Evolutionary conservation across 768 basidiomycete species (phyloP), one percentile per base, ranked within the genome.

Genomic region (Tylopilus vinaceipallidus): DNA sequence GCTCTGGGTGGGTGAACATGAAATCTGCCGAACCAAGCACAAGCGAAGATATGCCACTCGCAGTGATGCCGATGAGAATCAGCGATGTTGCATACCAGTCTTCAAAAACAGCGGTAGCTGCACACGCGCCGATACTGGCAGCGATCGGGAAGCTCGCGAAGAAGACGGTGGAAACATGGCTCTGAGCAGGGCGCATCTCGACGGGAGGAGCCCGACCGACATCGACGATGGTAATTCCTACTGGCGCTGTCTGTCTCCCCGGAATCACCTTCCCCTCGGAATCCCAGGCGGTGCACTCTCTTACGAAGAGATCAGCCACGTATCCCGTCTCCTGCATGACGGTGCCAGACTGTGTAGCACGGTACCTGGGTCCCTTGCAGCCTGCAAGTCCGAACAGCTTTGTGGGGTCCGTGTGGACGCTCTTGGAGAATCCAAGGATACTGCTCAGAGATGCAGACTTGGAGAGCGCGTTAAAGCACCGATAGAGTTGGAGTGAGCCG

Each of bases 341-440:
- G 75, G 54, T 88, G 64, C 65, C 86, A 75, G 40, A 91, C 68
- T 22, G 82, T 57, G 89, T 83, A 0, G 86, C 81, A 52, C 89
- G 81, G 66, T 79, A 92, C 60, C 88, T 91, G 42, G 88, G 88
- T 1, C n/a, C n/a, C n/a, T n/a, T n/a, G n/a, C n/a, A n/a, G n/a
- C n/a, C n/a, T n/a, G n/a, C n/a, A n/a, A n/a, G n/a, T n/a, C n/a
- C n/a, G n/a, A n/a, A n/a, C n/a, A n/a, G n/a, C n/a, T n/a, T n/a
- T n/a, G n/a, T n/a, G n/a, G n/a, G n/a, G 23, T 40, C 23, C 39
- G 23, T 26, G 39, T 26, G 39, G 23, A 40, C n/a, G n/a, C n/a
- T n/a, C n/a, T n/a, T n/a, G n/a, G n/a, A n/a, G n/a, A n/a, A 55
- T 13, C n/a, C n/a, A n/a, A n/a, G n/a, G n/a, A n/a, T n/a, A n/a